A percentile compares a stretch with the other conserved stretches of the same genome.
Evolutionary conservation across 2,329 filamentous ascomycete species (phyloP).

Genomic region (Colletotrichum sp.): DNA sequence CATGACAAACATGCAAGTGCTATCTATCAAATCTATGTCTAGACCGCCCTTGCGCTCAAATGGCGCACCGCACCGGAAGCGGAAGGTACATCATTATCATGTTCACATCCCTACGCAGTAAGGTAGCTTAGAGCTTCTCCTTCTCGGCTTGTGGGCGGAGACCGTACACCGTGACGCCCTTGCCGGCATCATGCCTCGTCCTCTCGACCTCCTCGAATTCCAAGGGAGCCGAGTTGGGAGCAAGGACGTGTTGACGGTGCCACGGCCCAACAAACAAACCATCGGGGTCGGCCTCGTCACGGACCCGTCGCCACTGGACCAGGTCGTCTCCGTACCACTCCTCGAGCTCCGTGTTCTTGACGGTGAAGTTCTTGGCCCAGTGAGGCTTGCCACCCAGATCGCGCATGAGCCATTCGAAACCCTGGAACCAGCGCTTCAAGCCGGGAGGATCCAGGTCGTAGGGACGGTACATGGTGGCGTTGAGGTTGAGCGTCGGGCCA

Average conservation of each 20-base stretch:
- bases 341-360: conserved; percentile 62
- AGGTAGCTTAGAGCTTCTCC: not conserved
- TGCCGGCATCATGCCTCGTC: conserved; percentile 15
- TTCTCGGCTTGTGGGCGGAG: not conserved
- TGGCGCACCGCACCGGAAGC: not conserved
- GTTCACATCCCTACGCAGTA: not conserved
- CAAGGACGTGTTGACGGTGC: conserved; percentile 75
- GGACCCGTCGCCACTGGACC: conserved; percentile 68
- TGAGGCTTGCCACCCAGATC: conserved; percentile 85
- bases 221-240: conserved; percentile 35
- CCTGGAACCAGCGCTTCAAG: conserved; percentile 79
- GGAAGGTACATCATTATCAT: not conserved
- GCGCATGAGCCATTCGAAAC: conserved; percentile 90
- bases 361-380: conserved; percentile 91
- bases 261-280: conserved; percentile 92
- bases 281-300: conserved; percentile 75
- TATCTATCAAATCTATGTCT: not conserved
- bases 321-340: conserved; percentile 73
- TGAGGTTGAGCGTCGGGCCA: conserved; percentile 84
- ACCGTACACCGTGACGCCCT: conserved; percentile 10
- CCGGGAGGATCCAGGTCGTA: conserved; percentile 81
- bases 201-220: conserved; percentile 42
- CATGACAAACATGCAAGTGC: not conserved
- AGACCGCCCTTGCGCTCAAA: not conserved
- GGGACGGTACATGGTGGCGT: conserved; percentile 87